Conservation (phyloP, 257 asterid genomes). For the Solanum verrucosum region DNA sequence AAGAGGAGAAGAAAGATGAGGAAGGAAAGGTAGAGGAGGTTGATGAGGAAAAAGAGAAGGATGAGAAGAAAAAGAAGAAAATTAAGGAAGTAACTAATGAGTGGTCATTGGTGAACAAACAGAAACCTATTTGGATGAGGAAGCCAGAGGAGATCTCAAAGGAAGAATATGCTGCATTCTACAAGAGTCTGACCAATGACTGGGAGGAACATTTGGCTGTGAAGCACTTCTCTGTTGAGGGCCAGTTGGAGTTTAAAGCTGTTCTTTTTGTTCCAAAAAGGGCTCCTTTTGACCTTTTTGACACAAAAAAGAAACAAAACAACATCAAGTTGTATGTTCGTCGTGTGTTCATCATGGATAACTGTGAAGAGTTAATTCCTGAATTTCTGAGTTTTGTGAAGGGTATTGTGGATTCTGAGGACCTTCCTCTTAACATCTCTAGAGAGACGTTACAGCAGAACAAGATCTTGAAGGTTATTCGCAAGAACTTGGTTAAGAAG, state of each 20-base stretch:
- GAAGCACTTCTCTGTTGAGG: conserved; percentile 64
- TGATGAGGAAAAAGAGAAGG: conserved; percentile 48
- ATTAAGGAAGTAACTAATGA: conserved; percentile 59
- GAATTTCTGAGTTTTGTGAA: conserved; percentile 52
- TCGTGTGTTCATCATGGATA: conserved; percentile 56
- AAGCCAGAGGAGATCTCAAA: conserved; percentile 58
- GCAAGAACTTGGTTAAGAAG: conserved; percentile 68
- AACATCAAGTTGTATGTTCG: conserved; percentile 60
- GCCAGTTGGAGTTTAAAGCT: conserved; percentile 59
- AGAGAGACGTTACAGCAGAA: conserved; percentile 56
- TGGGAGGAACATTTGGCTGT: conserved; percentile 67
- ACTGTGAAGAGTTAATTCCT: conserved; percentile 58
- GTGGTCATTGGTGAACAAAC: conserved; percentile 55
- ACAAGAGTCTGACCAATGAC: conserved; percentile 56
- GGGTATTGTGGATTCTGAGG: conserved; percentile 62
- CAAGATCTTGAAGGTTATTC: conserved; percentile 60
- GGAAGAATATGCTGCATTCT: conserved; percentile 67
- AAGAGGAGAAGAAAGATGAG: conserved; percentile 56
- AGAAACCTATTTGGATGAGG: conserved; percentile 65
- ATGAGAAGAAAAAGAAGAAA: conserved; percentile 53
- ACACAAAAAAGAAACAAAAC: conserved; percentile 50
- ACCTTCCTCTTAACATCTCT: conserved; percentile 59
- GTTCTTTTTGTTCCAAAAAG: conserved; percentile 56
- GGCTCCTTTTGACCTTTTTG: conserved; percentile 60
- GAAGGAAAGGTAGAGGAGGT: conserved; percentile 59